Evolutionary conservation across 306 rosid species (phyloP), one percentile per base, ranked within the genome.

Genomic region (Trichosanthes cucumerina): DNA sequence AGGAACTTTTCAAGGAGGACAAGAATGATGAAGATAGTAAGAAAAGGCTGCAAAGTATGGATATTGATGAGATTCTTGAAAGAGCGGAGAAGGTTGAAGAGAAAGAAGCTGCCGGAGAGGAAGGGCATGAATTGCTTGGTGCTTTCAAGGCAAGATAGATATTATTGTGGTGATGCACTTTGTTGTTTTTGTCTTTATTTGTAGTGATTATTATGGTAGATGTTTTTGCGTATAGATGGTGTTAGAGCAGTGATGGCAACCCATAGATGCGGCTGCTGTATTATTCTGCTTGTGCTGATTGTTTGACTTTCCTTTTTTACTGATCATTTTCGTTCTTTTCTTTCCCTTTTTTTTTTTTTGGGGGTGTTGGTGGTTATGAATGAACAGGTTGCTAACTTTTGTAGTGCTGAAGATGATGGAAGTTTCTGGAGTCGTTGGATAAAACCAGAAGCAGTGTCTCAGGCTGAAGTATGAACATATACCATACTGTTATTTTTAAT

Each of bases 391-490:
- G 99, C 99, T 79, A 96, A 90, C 85, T 91, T 96, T 78, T 85
- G 88, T 74, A 91, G 89, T 80, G 91, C 86, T 78, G 98, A 91
- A 88, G 99, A 96, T 80, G 99, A 96, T 91, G 96, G 91, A 59
- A 96, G 96, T 86, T 96, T 96, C 77, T 96, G 99, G 99, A 96
- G 99, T 80, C 97, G 98, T 79, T 89, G 96, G 99, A 96, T 96
- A 86, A 91, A 91, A 87, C 93, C 99, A 7, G 97, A 91, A 16
- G 92, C 98, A 24, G 75, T 91, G 34, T 83, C 87, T 69, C 93
- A 96, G 76, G 99, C 99, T 6, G 97, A 91, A 89, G 99, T 96
- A 86, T 80, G 87, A 87, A 79, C 77, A 80, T 79, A 15, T 24
- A 38, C 80, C 75, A 9, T 18, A 44, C 80, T 46, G 54, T 54